Evolutionary conservation across 2,329 filamentous ascomycete species (phyloP).

Genomic region (Truncatella angustata): DNA sequence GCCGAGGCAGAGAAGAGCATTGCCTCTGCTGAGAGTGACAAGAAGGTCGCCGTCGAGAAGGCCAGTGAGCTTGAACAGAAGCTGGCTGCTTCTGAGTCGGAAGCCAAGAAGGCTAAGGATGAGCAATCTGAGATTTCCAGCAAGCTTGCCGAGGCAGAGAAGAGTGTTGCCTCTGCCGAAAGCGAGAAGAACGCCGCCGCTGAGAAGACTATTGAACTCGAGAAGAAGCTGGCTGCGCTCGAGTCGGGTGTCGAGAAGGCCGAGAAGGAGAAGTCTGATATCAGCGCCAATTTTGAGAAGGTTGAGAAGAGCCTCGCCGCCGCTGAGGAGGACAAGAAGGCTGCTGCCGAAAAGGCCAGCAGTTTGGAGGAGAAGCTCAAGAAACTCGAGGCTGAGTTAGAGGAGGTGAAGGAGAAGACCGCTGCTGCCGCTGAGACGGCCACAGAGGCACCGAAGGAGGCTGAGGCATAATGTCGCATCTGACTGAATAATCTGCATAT

Average conservation of each 20-base stretch:
- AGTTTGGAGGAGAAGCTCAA: slow-evolving; percentile 10
- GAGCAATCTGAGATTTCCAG: neutral
- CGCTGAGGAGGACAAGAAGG: slow-evolving; percentile 15
- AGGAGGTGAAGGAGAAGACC: slow-evolving; percentile 15
- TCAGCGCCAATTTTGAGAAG: neutral
- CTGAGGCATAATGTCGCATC: slow-evolving; percentile 8
- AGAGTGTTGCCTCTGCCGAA: slow-evolving; percentile 5
- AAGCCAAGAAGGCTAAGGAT: slow-evolving; percentile 11
- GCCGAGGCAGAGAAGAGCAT: slow-evolving; percentile 7
- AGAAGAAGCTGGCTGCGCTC: slow-evolving; percentile 17
- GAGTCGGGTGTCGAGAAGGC: slow-evolving; percentile 10
- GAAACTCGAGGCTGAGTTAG: slow-evolving; percentile 19
- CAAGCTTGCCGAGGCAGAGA: neutral
- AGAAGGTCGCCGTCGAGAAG: slow-evolving; percentile 11
- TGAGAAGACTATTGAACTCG: slow-evolving; percentile 14
- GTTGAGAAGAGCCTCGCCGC: slow-evolving; percentile 10
- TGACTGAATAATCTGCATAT: slow-evolving; percentile 11
- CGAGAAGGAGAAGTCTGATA: neutral
- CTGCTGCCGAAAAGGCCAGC: slow-evolving; percentile 3
- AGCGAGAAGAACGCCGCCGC: slow-evolving; percentile 10
- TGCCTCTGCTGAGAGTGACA: slow-evolving; percentile 15
- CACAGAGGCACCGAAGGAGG: neutral
- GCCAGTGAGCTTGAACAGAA: neutral
- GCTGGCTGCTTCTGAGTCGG: slow-evolving; percentile 3
- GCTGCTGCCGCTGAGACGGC: neutral